These are phyloP conservation scores for Herpotrichia juniperi DNA, from an alignment of 2,329 filamentous ascomycete genomes.

Conservation along the genomic window DNA sequence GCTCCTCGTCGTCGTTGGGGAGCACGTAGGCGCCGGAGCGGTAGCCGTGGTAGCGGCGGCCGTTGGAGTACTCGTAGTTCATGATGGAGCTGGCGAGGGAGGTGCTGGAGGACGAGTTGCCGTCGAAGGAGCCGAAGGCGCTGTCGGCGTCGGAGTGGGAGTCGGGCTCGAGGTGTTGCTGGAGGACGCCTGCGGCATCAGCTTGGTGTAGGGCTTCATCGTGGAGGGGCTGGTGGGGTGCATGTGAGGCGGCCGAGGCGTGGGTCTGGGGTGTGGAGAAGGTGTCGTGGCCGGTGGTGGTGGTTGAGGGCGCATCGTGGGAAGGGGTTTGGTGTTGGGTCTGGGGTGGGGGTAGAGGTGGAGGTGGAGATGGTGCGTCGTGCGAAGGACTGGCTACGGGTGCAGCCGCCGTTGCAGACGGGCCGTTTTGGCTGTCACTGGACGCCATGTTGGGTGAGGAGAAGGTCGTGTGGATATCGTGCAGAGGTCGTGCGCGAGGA, in stretches of 20 bases:
- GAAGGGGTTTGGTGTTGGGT: background rate
- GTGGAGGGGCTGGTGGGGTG: background rate
- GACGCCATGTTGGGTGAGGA: constrained; percentile 10
- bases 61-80: constrained; percentile 47
- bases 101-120: constrained; percentile 31
- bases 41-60: constrained; percentile 46
- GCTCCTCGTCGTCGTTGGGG: constrained; percentile 47
- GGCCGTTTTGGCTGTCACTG: constrained; percentile 13
- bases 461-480: background rate
- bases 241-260: background rate
- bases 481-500: background rate
- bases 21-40: constrained; percentile 42
- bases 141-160: constrained; percentile 35
- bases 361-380: too few relatives aligned
- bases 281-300: background rate
- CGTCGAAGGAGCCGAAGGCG: constrained; percentile 29
- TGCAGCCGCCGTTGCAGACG: background rate
- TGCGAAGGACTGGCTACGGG: too few relatives aligned
- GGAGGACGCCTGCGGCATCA: background rate
- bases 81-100: constrained; percentile 45
- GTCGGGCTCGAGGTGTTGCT: constrained; percentile 33
- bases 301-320: background rate
- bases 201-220: too few relatives aligned
- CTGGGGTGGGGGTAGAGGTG: background rate
- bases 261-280: background rate